These are phyloP conservation scores for Ustilago lituana DNA, from an alignment of 1,284 basidiomycete species.

Conservation along the genomic window DNA sequence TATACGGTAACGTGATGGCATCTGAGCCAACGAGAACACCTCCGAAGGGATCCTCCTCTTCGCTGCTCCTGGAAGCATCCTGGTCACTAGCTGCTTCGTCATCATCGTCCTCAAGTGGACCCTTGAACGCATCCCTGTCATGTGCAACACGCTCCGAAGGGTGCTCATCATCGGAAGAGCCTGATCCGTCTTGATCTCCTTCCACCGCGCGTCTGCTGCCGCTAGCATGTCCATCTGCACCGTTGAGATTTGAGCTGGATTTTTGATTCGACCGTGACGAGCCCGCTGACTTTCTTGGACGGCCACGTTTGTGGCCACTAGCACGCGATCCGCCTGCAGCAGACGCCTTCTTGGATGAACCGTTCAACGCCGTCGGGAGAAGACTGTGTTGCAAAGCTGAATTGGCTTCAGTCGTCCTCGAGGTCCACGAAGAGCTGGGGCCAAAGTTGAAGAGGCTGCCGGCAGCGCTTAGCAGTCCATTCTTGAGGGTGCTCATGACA, in stretches of 20 bases:
- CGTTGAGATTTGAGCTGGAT: constrained; percentile 10
- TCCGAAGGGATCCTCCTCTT: constrained; percentile 76
- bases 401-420: background rate
- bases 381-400: background rate
- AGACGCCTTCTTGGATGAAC: constrained; percentile 9
- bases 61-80: constrained; percentile 30
- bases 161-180: constrained; percentile 29
- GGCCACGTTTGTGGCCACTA: constrained; percentile 22
- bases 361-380: constrained; percentile 5
- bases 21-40: constrained; percentile 77
- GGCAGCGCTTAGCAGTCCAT: constrained; percentile 31
- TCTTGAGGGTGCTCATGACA: constrained; percentile 38
- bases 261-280: constrained; percentile 9
- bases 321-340: constrained; percentile 9
- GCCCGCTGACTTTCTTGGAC: constrained; percentile 23
- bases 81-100: constrained; percentile 20
- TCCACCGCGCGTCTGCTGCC: constrained; percentile 19
- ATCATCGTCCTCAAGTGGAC: constrained; percentile 28
- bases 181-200: constrained; percentile 24
- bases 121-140: constrained; percentile 23
- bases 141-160: constrained; percentile 12
- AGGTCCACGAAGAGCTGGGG: constrained; percentile 26
- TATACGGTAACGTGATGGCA: constrained; percentile 79
- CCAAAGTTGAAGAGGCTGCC: constrained; percentile 29
- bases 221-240: constrained; percentile 7